These are phyloP conservation scores for Nitzschia sp. DNA, from an alignment of 108 stramenopile genomes.

Conservation along the genomic window DNA sequence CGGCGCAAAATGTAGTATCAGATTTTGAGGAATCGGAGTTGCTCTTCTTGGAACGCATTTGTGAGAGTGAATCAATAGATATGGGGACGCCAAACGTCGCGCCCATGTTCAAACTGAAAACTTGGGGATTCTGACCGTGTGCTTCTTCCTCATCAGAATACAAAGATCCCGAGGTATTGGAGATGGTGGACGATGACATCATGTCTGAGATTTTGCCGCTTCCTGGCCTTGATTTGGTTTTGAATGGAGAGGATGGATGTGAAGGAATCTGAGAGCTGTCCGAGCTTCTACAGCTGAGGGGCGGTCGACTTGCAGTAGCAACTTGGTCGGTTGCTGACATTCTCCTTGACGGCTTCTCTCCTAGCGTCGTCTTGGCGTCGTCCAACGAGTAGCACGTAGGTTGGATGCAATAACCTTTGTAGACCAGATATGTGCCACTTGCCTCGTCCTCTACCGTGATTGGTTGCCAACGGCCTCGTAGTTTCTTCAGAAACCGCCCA, in stretches of 20 bases:
- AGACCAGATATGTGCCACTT: constrained; percentile 20
- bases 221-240: neutral
- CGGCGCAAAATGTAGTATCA: constrained; percentile 5
- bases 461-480: constrained; percentile 14
- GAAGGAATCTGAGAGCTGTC: neutral
- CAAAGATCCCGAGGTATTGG: neutral
- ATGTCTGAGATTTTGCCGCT: neutral
- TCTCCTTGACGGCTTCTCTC: constrained; percentile 4
- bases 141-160: constrained; percentile 8
- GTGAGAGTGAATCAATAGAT: neutral
- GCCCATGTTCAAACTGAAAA: neutral
- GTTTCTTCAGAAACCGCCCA: neutral
- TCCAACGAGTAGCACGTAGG: constrained; percentile 30
- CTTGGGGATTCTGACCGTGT: neutral
- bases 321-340: neutral
- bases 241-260: neutral
- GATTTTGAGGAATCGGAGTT: neutral
- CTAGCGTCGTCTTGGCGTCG: constrained; percentile 13
- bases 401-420: constrained; percentile 35
- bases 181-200: neutral
- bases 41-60: neutral
- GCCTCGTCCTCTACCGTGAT: neutral
- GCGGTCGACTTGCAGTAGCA: neutral
- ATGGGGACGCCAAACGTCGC: neutral
- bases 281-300: neutral